Conservation (phyloP, 805 yeast species). For the Teunomyces tritomae region DNA sequence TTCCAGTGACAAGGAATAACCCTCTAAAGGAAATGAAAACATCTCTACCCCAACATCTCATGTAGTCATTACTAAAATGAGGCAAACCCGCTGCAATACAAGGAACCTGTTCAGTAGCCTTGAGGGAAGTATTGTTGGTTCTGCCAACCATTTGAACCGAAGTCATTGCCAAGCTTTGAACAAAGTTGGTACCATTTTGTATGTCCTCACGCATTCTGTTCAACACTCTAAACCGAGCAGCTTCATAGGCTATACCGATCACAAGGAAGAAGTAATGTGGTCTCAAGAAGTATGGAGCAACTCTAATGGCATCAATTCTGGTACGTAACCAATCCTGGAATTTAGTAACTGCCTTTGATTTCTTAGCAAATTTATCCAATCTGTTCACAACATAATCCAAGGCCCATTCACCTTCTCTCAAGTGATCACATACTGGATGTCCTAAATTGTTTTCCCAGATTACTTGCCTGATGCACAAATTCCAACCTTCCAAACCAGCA, state of each 20-base stretch:
- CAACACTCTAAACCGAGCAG: conserved; percentile 68
- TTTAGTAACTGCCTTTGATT: conserved; percentile 46
- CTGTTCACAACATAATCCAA: conserved; percentile 70
- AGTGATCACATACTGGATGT: conserved; percentile 77
- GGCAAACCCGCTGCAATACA: conserved; percentile 96
- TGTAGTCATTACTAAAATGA: conserved; percentile 83
- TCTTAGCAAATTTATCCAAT: conserved; percentile 49
- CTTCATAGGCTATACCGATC: conserved; percentile 81
- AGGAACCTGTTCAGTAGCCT: conserved; percentile 61
- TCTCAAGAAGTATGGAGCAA: conserved; percentile 72
- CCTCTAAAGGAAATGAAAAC: conserved; percentile 89
- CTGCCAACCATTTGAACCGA: conserved; percentile 84
- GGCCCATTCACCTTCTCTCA: conserved; percentile 88
- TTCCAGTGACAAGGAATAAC: conserved; percentile 68
- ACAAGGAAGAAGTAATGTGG: conserved; percentile 86
- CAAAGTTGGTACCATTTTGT: conserved; percentile 64
- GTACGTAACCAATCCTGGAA: conserved; percentile 68
- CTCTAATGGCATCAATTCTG: conserved; percentile 60
- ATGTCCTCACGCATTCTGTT: conserved; percentile 48
- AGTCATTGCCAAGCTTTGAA: conserved; percentile 74
- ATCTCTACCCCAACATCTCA: conserved; percentile 99
- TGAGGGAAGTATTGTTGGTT: conserved; percentile 70
- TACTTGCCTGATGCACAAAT: conserved; percentile 58
- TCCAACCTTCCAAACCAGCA: conserved; percentile 95
- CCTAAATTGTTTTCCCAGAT: conserved; percentile 73